Percentiles rank a stretch among this genome's conserved stretches.
phyloP scores from a whole-genome alignment of 768 basidiomycete species.

The Ramaria sp. region DNA sequence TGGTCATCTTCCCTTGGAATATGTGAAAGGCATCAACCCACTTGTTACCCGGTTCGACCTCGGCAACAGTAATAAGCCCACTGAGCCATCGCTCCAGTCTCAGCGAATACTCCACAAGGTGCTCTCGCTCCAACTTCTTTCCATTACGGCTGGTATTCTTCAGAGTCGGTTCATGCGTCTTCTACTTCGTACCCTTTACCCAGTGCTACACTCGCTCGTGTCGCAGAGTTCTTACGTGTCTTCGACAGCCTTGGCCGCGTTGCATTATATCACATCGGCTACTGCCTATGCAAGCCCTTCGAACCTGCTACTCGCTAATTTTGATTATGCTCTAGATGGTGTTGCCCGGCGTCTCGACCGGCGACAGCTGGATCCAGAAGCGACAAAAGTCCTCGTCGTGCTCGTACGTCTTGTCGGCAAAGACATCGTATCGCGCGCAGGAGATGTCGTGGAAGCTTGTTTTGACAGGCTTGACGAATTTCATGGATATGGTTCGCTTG shows the following conservation, averaged over 20 bases:
- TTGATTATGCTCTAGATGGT: conserved; percentile 90
- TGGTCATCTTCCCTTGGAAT: conserved; percentile 40
- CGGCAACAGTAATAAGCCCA: conserved; percentile 10
- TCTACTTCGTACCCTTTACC: conserved; percentile 75
- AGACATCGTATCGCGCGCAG: conserved; percentile 80
- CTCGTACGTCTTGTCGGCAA: conserved; percentile 81
- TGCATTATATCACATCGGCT: conserved; percentile 58
- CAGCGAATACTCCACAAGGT: conserved; percentile 47
- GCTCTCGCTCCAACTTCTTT: conserved; percentile 64
- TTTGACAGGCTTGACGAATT: conserved; percentile 95
- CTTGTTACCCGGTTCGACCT: conserved; percentile 37
- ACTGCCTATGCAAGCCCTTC: conserved; percentile 84
- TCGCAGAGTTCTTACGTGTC: conserved; percentile 61
- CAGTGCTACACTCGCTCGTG: conserved; percentile 75
- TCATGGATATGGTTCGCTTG: conserved; percentile 82
- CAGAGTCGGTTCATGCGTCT: conserved; percentile 60
- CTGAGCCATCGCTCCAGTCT: conserved; percentile 29
- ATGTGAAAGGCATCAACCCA: conserved; percentile 52
- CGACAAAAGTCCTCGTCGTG: conserved; percentile 77
- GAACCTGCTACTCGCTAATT: conserved; percentile 86
- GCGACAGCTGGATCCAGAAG: conserved; percentile 76
- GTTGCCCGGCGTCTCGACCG: conserved; percentile 76
- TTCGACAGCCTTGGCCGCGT: conserved; percentile 62
- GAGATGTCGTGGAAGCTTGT: conserved; percentile 94
- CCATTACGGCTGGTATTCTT: conserved; percentile 61